Evolutionary conservation across 257 asterid genomes (phyloP).

Genomic region (Catharanthus roseus): DNA sequence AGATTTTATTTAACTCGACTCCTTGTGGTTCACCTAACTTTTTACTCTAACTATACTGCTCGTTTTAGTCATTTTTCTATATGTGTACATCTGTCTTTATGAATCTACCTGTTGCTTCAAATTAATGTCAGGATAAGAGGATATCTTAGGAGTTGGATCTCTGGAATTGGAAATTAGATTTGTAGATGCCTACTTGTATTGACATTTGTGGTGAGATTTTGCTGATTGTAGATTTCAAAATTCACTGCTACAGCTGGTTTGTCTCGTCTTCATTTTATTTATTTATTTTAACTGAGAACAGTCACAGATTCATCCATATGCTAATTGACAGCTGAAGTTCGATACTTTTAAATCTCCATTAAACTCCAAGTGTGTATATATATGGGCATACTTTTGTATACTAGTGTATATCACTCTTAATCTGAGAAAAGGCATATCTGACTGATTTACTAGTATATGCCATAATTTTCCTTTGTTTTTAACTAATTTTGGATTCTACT

Average conservation of each 20-base stretch:
- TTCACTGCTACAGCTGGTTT: neutral
- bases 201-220: slow-evolving; percentile 59
- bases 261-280: neutral
- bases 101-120: slow-evolving; percentile 10
- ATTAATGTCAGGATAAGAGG: slow-evolving; percentile 25
- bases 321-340: neutral
- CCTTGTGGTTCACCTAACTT: slow-evolving; percentile 20
- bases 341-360: neutral
- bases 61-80: slow-evolving; percentile 4
- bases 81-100: neutral
- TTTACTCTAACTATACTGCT: slow-evolving; percentile 13
- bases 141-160: slow-evolving; percentile 45
- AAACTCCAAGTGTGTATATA: neutral
- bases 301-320: neutral
- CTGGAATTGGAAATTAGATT: slow-evolving; percentile 39
- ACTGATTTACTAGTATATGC: neutral
- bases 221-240: slow-evolving; percentile 11
- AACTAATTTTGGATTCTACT: neutral
- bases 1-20: neutral
- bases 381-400: neutral
- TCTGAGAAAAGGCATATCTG: neutral
- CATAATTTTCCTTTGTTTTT: neutral
- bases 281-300: neutral
- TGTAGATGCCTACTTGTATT: slow-evolving; percentile 54
- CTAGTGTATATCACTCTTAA: neutral